Percentiles rank a stretch among this genome's conserved stretches.
These are phyloP conservation scores for Verticillium dahliae DNA, from an alignment of 2,329 filamentous ascomycete species.

Conservation along the genomic window DNA sequence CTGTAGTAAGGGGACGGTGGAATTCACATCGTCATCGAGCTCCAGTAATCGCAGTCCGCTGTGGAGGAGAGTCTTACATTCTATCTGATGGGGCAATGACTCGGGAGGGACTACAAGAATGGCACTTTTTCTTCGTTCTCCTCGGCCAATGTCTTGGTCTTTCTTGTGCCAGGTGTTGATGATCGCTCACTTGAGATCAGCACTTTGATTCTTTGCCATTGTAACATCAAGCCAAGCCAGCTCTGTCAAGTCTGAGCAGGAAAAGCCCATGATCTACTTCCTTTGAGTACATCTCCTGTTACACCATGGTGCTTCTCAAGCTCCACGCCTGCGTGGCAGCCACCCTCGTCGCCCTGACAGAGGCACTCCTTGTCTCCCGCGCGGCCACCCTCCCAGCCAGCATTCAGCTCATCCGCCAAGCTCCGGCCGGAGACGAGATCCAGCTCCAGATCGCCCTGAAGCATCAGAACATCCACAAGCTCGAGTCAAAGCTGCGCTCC, in stretches of 20 bases:
- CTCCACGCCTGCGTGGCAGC: constrained; percentile 7
- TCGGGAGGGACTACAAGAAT: background rate
- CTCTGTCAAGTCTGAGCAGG: background rate
- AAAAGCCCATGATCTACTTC: background rate
- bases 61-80: background rate
- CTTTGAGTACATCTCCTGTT: background rate
- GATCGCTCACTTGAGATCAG: background rate
- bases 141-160: background rate
- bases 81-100: background rate
- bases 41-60: background rate
- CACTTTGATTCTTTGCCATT: background rate
- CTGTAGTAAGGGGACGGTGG: background rate
- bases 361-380: constrained; percentile 12
- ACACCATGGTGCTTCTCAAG: constrained; percentile 1
- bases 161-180: background rate
- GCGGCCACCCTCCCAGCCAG: constrained; percentile 7
- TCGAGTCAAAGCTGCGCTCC: constrained; percentile 16
- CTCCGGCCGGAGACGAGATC: constrained; percentile 10
- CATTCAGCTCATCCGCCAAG: constrained; percentile 9
- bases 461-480: constrained; percentile 16
- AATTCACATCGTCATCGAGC: background rate
- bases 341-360: constrained; percentile 1
- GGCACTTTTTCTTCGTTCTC: background rate
- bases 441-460: constrained; percentile 13
- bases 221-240: background rate